A percentile compares a stretch with the other conserved stretches of the same genome.
Conservation (phyloP, 2,329 filamentous ascomycete genomes). For the Aspergillus vadensis region DNA sequence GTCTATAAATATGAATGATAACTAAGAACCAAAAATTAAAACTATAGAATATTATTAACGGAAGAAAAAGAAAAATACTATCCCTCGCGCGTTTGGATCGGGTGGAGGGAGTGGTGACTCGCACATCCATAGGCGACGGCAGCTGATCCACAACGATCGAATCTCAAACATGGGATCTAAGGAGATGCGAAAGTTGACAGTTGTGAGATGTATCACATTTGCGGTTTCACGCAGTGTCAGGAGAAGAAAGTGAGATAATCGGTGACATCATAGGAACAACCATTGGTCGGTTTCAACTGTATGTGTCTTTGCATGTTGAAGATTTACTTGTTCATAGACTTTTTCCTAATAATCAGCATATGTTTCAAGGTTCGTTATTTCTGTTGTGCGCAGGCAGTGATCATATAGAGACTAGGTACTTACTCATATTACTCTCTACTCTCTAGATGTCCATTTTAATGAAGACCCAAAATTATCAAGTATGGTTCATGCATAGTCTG, state of each 20-base stretch:
- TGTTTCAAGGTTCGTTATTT: background rate
- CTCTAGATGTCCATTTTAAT: background rate
- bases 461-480: background rate
- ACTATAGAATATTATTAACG: no score
- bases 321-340: no score
- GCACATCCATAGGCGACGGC: background rate
- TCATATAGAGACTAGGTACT: background rate
- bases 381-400: background rate
- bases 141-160: background rate
- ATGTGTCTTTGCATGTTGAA: no score
- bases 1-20: no score
- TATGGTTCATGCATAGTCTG: conserved; percentile 8
- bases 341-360: background rate
- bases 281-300: no score
- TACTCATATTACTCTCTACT: background rate
- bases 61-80: background rate
- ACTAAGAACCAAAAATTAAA: no score
- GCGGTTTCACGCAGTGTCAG: background rate
- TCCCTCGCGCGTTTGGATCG: background rate
- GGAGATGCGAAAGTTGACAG: background rate
- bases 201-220: background rate
- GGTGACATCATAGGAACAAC: background rate
- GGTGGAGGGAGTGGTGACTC: background rate
- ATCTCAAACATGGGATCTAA: conserved; percentile 1
- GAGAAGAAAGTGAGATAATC: background rate